Percentiles rank a stretch among this genome's conserved stretches.
Evolutionary conservation across 139 green algal species (phyloP).

Genomic region (Bryopsis sp.): DNA sequence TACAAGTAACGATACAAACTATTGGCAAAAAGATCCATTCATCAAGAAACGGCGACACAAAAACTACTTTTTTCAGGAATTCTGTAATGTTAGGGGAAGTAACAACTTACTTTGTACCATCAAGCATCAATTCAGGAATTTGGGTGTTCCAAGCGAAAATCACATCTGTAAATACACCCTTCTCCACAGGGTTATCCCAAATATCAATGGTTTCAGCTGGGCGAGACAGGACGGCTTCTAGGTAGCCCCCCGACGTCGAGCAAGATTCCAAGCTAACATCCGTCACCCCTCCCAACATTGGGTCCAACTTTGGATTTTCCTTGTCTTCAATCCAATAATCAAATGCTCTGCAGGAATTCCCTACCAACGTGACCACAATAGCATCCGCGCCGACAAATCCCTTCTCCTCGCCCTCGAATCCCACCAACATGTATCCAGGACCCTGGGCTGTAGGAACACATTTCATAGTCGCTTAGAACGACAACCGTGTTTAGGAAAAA

Average conservation of each 20-base stretch:
- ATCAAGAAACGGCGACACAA: too few species aligned
- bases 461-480: background rate
- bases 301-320: background rate
- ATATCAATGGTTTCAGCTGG: background rate
- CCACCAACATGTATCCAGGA: background rate
- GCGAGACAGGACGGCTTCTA: conserved; percentile 1
- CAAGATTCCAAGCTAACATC: background rate
- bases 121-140: background rate
- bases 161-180: conserved; percentile 1
- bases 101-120: background rate
- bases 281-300: background rate
- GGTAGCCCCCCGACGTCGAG: conserved; percentile 1
- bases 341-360: background rate
- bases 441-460: conserved; percentile 5
- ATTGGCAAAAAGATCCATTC: too few species aligned
- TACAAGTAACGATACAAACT: too few species aligned
- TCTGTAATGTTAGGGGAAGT: too few species aligned
- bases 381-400: background rate
- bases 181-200: background rate
- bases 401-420: background rate
- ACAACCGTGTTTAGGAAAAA: too few species aligned
- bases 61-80: too few species aligned
- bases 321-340: conserved; percentile 3
- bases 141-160: background rate
- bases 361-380: background rate